A percentile compares a stretch with the other conserved stretches of the same genome.
These are phyloP conservation scores for Penicillium subrubescens DNA, from an alignment of 495 filamentous ascomycete species.

Conservation along the genomic window DNA sequence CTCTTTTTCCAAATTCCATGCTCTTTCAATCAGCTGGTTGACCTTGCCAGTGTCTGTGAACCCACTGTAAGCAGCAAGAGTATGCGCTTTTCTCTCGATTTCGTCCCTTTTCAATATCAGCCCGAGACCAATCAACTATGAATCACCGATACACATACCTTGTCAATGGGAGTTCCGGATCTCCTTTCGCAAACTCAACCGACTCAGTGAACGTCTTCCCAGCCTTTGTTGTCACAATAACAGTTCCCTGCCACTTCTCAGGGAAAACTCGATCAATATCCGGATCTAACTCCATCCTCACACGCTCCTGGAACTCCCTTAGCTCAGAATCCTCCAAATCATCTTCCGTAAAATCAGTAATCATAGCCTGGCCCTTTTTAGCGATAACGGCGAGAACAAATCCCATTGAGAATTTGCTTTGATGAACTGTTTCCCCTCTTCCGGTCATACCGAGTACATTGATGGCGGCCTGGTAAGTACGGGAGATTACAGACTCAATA, in stretches of 20 bases:
- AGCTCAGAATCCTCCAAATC: constrained; percentile 28
- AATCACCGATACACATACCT: constrained; percentile 22
- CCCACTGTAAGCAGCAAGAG: constrained; percentile 32
- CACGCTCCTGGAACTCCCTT: constrained; percentile 32
- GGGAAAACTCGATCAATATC: constrained; percentile 38
- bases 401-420: constrained; percentile 45
- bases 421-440: constrained; percentile 36
- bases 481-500: constrained; percentile 31
- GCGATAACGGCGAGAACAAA: constrained; percentile 42
- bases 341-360: constrained; percentile 39
- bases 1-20: constrained; percentile 34
- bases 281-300: constrained; percentile 32
- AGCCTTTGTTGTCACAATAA: constrained; percentile 33
- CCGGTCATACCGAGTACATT: constrained; percentile 37
- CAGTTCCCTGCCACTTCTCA: constrained; percentile 33
- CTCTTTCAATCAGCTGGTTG: constrained; percentile 26
- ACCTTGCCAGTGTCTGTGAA: constrained; percentile 24
- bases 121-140: neutral
- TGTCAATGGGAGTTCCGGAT: constrained; percentile 35
- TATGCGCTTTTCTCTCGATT: constrained; percentile 28
- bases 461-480: constrained; percentile 38
- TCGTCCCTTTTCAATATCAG: constrained; percentile 25
- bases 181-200: constrained; percentile 36
- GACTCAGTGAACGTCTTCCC: constrained; percentile 30
- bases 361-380: constrained; percentile 39